Evolutionary conservation across 305 asterid genomes (phyloP).

Genomic region (Lippia alba): DNA sequence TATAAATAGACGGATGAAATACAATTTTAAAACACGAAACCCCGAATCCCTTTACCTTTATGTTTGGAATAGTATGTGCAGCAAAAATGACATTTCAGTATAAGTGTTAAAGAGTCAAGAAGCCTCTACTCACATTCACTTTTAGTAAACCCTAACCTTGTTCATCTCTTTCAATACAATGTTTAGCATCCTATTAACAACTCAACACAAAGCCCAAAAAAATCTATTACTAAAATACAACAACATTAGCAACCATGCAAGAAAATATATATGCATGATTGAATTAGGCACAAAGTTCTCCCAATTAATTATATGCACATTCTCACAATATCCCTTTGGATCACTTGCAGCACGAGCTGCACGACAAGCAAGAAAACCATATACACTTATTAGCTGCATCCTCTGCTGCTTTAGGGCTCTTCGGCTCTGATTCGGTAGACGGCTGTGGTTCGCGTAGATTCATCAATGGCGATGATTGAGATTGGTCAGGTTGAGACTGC

Average conservation of each 20-base stretch:
- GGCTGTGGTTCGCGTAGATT: not conserved
- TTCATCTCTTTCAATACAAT: too few relatives aligned
- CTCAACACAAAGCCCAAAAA: too few relatives aligned
- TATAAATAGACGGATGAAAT: too few relatives aligned
- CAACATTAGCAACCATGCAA: not conserved
- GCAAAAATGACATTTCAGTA: not conserved
- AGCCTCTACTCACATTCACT: not conserved
- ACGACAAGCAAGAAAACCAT: conserved; percentile 38
- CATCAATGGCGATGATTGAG: not conserved
- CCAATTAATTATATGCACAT: not conserved
- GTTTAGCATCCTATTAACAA: too few relatives aligned
- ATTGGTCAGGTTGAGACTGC: not conserved
- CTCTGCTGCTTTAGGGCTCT: conserved; percentile 23
- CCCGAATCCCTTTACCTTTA: too few relatives aligned
- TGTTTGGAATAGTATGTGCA: not conserved
- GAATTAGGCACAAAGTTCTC: not conserved
- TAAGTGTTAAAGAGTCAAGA: not conserved
- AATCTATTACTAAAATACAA: too few relatives aligned
- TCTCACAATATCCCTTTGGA: not conserved
- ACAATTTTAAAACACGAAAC: too few relatives aligned
- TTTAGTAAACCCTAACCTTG: not conserved
- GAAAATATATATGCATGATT: not conserved
- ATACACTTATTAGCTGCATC: conserved; percentile 25
- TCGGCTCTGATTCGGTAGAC: not conserved
- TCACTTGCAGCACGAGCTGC: conserved; percentile 30